These are phyloP conservation scores for Yamadazyma insecticola DNA, from an alignment of 805 yeast genomes.

Conservation along the genomic window DNA sequence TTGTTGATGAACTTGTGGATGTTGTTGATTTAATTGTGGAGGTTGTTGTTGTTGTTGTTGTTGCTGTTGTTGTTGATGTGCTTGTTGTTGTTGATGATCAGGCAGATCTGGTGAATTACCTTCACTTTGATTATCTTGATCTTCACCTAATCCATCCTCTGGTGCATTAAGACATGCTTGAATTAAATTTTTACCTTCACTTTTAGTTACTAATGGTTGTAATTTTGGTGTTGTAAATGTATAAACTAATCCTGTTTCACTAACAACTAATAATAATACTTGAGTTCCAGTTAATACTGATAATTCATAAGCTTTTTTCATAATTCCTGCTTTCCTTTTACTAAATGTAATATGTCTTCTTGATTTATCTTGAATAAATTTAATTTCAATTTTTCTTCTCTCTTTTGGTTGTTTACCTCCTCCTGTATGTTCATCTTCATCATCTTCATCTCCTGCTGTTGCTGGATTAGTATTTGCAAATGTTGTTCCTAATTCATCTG, in stretches of 20 bases:
- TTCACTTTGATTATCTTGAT: conserved; percentile 51
- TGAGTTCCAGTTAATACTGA: conserved; percentile 97
- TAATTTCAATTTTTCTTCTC: conserved; percentile 89
- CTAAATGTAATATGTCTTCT: conserved; percentile 97
- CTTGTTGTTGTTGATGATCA: conserved; percentile 30
- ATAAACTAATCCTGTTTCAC: conserved; percentile 97
- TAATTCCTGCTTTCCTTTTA: conserved; percentile 97
- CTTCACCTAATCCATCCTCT: conserved; percentile 72
- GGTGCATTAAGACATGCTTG: conserved; percentile 98
- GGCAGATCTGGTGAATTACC: conserved; percentile 40
- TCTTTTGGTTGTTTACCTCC: conserved; percentile 51
- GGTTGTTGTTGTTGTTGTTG: conserved; percentile 19
- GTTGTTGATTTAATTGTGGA: conserved; percentile 31
- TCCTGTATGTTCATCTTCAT: conserved; percentile 47
- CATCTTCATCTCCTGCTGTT: conserved; percentile 38
- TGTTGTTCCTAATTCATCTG: conserved; percentile 15
- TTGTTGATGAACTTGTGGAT: conserved; percentile 20
- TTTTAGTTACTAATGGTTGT: conserved; percentile 95
- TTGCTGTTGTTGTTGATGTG: conserved; percentile 19
- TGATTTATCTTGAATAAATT: conserved; percentile 95
- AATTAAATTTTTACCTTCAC: conserved; percentile 94
- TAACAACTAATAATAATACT: conserved; percentile 87
- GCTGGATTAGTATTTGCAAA: conserved; percentile 20
- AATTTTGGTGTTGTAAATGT: conserved; percentile 98
- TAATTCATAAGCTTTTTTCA: conserved; percentile 99